phyloP scores from a whole-genome alignment of 352 stramenopile species.

The Hyaloperonospora brassicae region DNA sequence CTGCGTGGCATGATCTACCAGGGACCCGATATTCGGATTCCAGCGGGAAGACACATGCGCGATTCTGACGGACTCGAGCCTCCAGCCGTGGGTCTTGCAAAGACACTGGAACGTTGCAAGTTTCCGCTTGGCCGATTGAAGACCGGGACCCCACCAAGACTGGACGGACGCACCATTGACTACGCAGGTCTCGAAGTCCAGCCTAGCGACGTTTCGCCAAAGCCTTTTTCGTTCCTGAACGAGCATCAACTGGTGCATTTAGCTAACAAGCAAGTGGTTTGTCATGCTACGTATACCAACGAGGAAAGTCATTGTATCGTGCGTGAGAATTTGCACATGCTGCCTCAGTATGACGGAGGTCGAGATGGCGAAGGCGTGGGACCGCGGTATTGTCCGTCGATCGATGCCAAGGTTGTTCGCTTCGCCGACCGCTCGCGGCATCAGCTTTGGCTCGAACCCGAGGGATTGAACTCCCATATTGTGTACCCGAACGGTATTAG shows the following conservation, averaged over 20 bases:
- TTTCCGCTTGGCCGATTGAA: conserved; percentile 94
- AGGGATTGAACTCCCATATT: conserved; percentile 93
- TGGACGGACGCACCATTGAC: conserved; percentile 94
- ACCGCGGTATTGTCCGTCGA: conserved; percentile 93
- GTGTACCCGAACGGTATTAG: conserved; percentile 98
- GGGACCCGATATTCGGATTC: conserved; percentile 84
- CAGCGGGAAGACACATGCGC: conserved; percentile 89
- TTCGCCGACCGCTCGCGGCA: conserved; percentile 70
- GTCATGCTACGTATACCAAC: conserved; percentile 95
- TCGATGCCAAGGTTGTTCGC: conserved; percentile 93
- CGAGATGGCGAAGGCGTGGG: conserved; percentile 58
- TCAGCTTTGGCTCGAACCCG: conserved; percentile 96
- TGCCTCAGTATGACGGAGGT: conserved; percentile 89
- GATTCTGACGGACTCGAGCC: conserved; percentile 85
- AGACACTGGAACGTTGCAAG: conserved; percentile 88
- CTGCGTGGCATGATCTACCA: conserved; percentile 94
- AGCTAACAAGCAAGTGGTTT: conserved; percentile 80
- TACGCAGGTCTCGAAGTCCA: conserved; percentile 89
- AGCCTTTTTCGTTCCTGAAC: conserved; percentile 93
- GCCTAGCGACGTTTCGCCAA: conserved; percentile 86
- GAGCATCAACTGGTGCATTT: conserved; percentile 58
- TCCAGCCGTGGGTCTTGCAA: conserved; percentile 90
- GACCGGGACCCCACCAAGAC: conserved; percentile 94
- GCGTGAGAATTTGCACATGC: conserved; percentile 88
- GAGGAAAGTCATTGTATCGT: conserved; percentile 93